Evolutionary conservation across 345 rosid species (phyloP).

Genomic region (Hibiscus syriacus): DNA sequence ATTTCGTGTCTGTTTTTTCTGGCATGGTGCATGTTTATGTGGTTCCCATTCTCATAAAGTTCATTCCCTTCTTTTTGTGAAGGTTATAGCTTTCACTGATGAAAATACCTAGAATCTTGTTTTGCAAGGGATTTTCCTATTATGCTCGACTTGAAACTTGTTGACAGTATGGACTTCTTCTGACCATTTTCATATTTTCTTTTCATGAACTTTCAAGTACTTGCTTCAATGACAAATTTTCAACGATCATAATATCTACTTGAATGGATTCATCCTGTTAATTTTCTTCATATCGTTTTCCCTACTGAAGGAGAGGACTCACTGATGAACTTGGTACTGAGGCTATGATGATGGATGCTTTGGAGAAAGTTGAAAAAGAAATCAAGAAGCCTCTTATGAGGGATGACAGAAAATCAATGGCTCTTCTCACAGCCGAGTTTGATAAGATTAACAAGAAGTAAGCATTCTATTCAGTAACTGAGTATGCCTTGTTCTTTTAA

Average conservation of each 20-base stretch:
- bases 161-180: not conserved
- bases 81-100: no score
- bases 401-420: conserved; percentile 85
- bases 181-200: not conserved
- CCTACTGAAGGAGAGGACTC: conserved; percentile 69
- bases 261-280: not conserved
- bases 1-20: not conserved
- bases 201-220: not conserved
- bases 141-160: not conserved
- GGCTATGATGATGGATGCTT: conserved; percentile 91
- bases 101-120: not conserved
- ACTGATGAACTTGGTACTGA: conserved; percentile 83
- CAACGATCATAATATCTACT: not conserved
- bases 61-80: no score
- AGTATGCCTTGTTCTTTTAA: not conserved
- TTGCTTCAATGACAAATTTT: no score
- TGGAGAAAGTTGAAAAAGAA: conserved; percentile 88
- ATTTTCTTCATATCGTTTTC: not conserved
- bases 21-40: not conserved
- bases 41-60: not conserved
- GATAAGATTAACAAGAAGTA: conserved; percentile 89
- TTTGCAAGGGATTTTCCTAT: not conserved
- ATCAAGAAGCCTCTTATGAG: conserved; percentile 93
- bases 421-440: conserved; percentile 76
- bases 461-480: conserved; percentile 16